phyloP scores from a whole-genome alignment of 495 filamentous ascomycete species.

The Xylaria cubensis region DNA sequence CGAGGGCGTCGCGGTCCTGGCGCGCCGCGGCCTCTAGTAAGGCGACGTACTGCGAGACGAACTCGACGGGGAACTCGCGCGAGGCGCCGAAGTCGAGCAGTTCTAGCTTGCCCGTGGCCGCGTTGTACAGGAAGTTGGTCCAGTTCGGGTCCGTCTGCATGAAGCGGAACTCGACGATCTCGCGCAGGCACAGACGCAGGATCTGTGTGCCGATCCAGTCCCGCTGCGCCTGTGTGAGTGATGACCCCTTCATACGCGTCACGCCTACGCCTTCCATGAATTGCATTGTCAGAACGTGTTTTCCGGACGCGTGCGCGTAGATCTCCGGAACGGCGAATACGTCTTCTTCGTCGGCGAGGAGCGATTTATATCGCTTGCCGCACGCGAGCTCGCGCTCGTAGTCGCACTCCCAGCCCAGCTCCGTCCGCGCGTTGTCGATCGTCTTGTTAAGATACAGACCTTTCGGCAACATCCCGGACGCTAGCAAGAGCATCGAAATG shows the following conservation, averaged over 20 bases:
- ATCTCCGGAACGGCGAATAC: constrained; percentile 82
- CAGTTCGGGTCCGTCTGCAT: constrained; percentile 99
- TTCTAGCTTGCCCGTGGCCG: constrained; percentile 73
- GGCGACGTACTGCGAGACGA: constrained; percentile 77
- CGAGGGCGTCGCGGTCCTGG: constrained; percentile 66
- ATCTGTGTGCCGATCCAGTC: constrained; percentile 96
- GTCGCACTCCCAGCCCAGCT: constrained; percentile 97
- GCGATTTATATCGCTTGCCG: constrained; percentile 71
- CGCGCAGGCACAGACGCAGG: constrained; percentile 88
- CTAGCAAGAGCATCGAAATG: constrained; percentile 85
- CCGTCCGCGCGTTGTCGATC: constrained; percentile 92
- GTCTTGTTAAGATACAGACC: constrained; percentile 96
- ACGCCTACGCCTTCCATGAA: constrained; percentile 88
- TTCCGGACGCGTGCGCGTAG: constrained; percentile 79
- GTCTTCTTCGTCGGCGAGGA: constrained; percentile 71
- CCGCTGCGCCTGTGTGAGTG: constrained; percentile 77
- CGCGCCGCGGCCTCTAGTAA: constrained; percentile 80
- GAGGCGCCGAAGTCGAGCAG: constrained; percentile 96
- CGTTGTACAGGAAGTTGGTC: constrained; percentile 99
- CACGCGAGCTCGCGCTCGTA: constrained; percentile 87
- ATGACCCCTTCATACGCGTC: constrained; percentile 67
- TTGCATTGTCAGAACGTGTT: constrained; percentile 91
- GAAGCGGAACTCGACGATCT: constrained; percentile 91
- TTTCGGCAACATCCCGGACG: constrained; percentile 85
- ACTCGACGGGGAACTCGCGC: constrained; percentile 79